Evolutionary conservation across 164 flowering plant species (phyloP), one percentile per base, ranked within the genome.

Genomic region (Vitis rupestris): DNA sequence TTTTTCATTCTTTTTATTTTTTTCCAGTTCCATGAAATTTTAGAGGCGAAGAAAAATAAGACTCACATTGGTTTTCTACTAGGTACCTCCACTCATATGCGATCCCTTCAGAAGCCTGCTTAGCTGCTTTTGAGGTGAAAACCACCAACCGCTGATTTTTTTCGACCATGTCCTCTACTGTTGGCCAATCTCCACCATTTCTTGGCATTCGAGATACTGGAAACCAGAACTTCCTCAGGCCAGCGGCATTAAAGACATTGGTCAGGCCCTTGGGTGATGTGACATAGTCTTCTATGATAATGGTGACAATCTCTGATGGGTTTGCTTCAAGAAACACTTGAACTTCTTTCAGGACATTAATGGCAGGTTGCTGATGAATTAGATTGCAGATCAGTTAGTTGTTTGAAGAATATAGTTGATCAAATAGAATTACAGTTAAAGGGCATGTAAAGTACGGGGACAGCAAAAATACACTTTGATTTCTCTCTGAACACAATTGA

Each of bases 61-160:
- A 61, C 92, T 92, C 70, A 96, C 99, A 96, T 75, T 96, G 95
- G 72, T 88, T 96, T 77, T 95, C 99, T 10, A 88, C 96, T n/a
- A 89, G 49, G 70, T 91, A 90, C 64, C 66, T 85, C 99, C 99
- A 95, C 62, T 90, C 78, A 76, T 86, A 88, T 1, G 97, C 97
- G 64, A 95, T 93, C 48, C 90, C 98, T 77, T 95, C 99, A n/a
- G 91, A 74, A n/a, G 92, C 84, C 64, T 95, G 93, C 81, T 95
- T 93, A 3, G 85, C 23, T 50, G 88, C 70, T 61, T 87, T 90
- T 51, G 97, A 93, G 63, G 97, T 90, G 77, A 95, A 93, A 62
- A 95, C 99, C 59, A 95, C 77, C 50, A 95, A 66, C 4, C 99
- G 88, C 68, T 91, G 98, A 68, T 93, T 95, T 64, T 82, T 72